These are phyloP conservation scores for Phytophthora syringae DNA, from an alignment of 352 stramenopile genomes.

Conservation along the genomic window DNA sequence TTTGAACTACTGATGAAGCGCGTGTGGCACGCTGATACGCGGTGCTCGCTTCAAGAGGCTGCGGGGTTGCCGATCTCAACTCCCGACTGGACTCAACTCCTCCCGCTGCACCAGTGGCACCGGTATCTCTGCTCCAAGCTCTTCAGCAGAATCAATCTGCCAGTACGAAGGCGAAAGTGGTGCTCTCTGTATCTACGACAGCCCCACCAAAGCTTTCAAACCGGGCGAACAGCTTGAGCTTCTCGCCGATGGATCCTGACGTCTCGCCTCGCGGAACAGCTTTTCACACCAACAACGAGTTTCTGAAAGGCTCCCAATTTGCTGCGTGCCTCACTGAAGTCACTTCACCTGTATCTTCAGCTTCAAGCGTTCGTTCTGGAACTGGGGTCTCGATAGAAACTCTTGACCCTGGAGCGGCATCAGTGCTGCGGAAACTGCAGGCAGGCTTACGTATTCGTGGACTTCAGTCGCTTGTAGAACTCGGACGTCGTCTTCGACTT, in stretches of 20 bases:
- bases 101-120: constrained; percentile 6
- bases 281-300: constrained; percentile 55
- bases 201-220: constrained; percentile 31
- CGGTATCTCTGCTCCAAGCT: constrained; percentile 62
- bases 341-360: constrained; percentile 26
- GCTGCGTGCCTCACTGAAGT: constrained; percentile 68
- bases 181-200: constrained; percentile 43
- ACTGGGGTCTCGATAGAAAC: constrained; percentile 14
- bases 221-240: constrained; percentile 6
- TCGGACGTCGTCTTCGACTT: constrained; percentile 73
- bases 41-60: constrained; percentile 46
- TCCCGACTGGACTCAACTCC: constrained; percentile 11
- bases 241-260: constrained; percentile 27
- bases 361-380: constrained; percentile 19
- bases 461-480: constrained; percentile 62
- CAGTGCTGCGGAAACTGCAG: constrained; percentile 61
- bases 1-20: constrained; percentile 79
- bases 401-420: constrained; percentile 62
- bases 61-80: constrained; percentile 14
- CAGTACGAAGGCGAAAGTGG: constrained; percentile 25
- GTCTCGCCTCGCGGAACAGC: constrained; percentile 45
- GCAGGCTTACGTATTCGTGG: constrained; percentile 57
- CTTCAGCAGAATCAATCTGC: constrained; percentile 51
- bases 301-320: constrained; percentile 74
- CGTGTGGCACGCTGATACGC: constrained; percentile 62